Base-by-base conservation (phyloP, 2,329 filamentous ascomycete species). In the Ophiocordyceps camponoti-rufipedis region DNA sequence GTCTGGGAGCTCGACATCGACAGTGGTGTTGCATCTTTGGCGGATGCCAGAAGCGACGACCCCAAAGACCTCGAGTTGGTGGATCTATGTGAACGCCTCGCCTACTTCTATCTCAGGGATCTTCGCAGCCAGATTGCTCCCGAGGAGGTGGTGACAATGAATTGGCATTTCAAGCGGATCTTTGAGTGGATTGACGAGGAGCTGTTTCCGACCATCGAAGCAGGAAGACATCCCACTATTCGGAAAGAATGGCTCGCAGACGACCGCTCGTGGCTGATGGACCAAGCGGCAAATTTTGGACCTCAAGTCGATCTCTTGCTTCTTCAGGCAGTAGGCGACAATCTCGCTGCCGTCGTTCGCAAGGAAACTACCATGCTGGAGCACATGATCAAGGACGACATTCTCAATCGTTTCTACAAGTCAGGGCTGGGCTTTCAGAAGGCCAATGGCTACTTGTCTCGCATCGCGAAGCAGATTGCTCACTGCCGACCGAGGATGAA, bases 401-500 rank as follows among this genome's bases (percentile, higher is more conserved):
- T 63, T 18, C 49, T 67, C 4, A 50, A 56, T 14, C 45, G 53
- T 9, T 58, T 60, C 38, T 66, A 67, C 46, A 46, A 28, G 43
- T 48, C 52, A 6, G 31, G 44, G 5, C 29, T 41, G 1, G 54
- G 45, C 2, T 43, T 46, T 13, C 41, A 42, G 49, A 53, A 19
- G 23, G 46, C 31, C 10, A 46, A 46, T 12, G 41, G 42, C 41
- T 43, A 31, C 33, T 12, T 58, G 12, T 56, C 52, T 16, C 44
- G 50, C 5, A 48, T 60, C 11, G 49, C 57, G 2, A 49, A 23
- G 11, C 39, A 41, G 18, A 41, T 41, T 41, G 18, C 39, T 28
- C 39, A 41, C 18, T 28, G 18, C 14, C 63, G 63, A 43, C 68
- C 68, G 0, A 57, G 58, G n/a, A 55, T 65, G 44, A 62, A 62